Base-by-base conservation (phyloP, 768 basidiomycete genomes). In the Boletales sp. region DNA sequence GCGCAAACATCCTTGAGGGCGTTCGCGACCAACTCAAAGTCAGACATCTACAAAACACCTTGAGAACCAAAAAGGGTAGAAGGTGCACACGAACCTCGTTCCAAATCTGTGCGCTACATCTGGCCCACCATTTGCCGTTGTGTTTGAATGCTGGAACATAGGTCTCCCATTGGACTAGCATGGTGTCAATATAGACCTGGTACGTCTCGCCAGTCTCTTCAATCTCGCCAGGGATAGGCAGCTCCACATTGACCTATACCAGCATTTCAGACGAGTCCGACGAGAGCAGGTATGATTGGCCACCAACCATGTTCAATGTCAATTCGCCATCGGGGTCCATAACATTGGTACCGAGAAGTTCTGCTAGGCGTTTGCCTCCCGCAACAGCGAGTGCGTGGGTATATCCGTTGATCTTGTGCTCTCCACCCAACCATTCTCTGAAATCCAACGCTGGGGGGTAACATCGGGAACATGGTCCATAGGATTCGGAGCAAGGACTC, bases 341-440 rank as follows among this genome's bases (percentile, higher is more conserved):
- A 5, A 85, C 72, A 3, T 59, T 54, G 0, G 88, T 91, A 1
- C 79, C 81, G 37, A 90, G 72, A 8, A 81, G 65, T 50, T 80
- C 71, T 2, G 83, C 81, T 8, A 91, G 70, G 10, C 63, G 60
- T 51, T 72, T 75, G 0, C 87, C 90, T 8, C 89, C 91, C 39
- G 76, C 63, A 3, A 86, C 51, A 4, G 89, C 91, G 7, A 91
- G 74, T 9, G 72, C 58, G 63, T 83, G 86, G 57, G 82, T 88
- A 63, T 92, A 91, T 8, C 69, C 68, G 55, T 78, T 80, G 50
- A 94, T 93, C 40, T 72, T 75, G 21, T 76, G 65, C 64, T 94
- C 91, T 7, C 91, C 90, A 1, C 91, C 91, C 3, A 92, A 66
- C 71, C 78, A 79, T 51, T 76, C 60, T 27, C 91, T 80, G 69